Evolutionary conservation across 768 basidiomycete genomes (phyloP).

Genomic region (Kwoniella dendrophila): DNA sequence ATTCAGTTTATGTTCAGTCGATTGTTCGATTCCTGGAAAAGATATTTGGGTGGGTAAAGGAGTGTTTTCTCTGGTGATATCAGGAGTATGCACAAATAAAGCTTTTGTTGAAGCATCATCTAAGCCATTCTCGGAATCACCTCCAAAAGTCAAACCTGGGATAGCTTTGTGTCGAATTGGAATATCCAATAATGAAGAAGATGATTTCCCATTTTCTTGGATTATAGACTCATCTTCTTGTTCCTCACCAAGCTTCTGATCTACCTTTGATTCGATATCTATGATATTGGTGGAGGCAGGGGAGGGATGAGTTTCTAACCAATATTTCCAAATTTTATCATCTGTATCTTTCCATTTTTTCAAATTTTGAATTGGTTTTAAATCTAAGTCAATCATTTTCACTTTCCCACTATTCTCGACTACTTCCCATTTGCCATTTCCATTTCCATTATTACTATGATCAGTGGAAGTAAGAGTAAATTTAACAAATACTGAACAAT

Average conservation of each 20-base stretch:
- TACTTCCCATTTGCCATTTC: slow-evolving; percentile 31
- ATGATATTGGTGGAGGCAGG: neutral
- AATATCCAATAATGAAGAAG: neutral
- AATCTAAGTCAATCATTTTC: slow-evolving; percentile 82
- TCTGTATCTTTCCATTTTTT: slow-evolving; percentile 75
- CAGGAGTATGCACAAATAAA: slow-evolving; percentile 12
- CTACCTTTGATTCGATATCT: too few species aligned
- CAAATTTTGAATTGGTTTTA: slow-evolving; percentile 70
- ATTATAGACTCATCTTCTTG: neutral
- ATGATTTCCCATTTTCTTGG: neutral
- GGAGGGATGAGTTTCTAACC: slow-evolving; percentile 17
- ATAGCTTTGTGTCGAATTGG: slow-evolving; percentile 5
- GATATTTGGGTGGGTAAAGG: neutral
- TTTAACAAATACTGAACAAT: slow-evolving; percentile 76
- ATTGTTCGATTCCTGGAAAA: neutral
- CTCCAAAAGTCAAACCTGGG: neutral
- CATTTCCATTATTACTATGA: slow-evolving; percentile 16
- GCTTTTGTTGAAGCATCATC: slow-evolving; percentile 15
- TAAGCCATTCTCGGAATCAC: neutral
- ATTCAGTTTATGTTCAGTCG: neutral
- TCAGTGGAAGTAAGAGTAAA: slow-evolving; percentile 1
- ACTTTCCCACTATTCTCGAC: slow-evolving; percentile 54
- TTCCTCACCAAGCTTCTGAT: neutral
- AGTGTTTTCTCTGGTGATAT: neutral
- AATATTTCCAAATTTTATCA: slow-evolving; percentile 61